Evolutionary conservation across 768 basidiomycete genomes (phyloP).

Genomic region (Leccinum sublutescens): DNA sequence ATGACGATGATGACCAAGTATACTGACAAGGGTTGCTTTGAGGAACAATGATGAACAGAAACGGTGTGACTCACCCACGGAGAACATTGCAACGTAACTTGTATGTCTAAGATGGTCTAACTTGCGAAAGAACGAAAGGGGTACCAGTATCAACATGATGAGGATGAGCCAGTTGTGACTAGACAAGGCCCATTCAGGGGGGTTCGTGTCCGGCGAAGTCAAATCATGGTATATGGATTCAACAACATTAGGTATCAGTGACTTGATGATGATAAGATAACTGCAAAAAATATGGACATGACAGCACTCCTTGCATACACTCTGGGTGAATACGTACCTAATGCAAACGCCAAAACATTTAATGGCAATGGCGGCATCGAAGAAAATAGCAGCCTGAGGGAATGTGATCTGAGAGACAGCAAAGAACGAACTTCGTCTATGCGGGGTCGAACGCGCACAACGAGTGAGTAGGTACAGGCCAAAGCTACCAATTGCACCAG

Average conservation of each 20-base stretch:
- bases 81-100: conserved; percentile 87
- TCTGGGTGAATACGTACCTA: conserved; percentile 48
- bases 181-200: conserved; percentile 73
- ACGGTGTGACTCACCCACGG: conserved; percentile 63
- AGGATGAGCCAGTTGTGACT: conserved; percentile 83
- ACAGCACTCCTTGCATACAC: neutral
- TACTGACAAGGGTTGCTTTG: conserved; percentile 38
- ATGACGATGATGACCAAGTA: conserved; percentile 82
- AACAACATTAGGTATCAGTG: conserved; percentile 89
- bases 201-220: conserved; percentile 57
- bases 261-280: conserved; percentile 90
- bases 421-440: conserved; percentile 80
- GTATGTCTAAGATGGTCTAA: conserved; percentile 87
- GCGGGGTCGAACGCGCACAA: conserved; percentile 74
- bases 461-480: conserved; percentile 87
- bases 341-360: conserved; percentile 98
- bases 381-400: conserved; percentile 82
- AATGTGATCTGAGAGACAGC: conserved; percentile 83
- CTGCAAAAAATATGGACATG: conserved; percentile 34
- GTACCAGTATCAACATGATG: conserved; percentile 73
- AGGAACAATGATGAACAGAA: conserved; percentile 6
- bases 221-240: conserved; percentile 78
- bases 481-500: conserved; percentile 72
- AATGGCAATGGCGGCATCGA: conserved; percentile 91
- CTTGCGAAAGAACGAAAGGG: conserved; percentile 78